phyloP scores from a whole-genome alignment of 495 filamentous ascomycete genomes.

The Penicillium dipodomyicola region DNA sequence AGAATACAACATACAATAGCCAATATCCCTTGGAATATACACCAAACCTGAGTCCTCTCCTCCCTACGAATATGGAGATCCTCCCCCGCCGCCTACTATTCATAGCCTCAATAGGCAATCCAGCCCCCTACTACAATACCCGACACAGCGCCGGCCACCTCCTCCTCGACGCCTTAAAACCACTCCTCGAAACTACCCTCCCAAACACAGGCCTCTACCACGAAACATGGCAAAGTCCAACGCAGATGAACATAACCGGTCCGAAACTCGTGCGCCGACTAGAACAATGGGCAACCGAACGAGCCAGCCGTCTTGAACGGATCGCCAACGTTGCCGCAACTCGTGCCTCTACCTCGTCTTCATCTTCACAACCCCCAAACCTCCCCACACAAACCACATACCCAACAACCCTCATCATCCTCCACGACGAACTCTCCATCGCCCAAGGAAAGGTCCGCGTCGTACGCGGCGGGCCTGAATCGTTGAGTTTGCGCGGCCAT shows the following conservation, averaged over 20 bases:
- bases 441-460: conserved; percentile 60
- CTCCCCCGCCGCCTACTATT: conserved; percentile 49
- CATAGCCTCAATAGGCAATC: conserved; percentile 74
- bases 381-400: background rate
- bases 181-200: conserved; percentile 42
- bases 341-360: background rate
- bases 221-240: conserved; percentile 65
- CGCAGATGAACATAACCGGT: conserved; percentile 74
- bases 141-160: conserved; percentile 79
- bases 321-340: background rate
- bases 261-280: conserved; percentile 39
- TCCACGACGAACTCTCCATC: conserved; percentile 72
- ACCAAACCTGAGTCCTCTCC: background rate
- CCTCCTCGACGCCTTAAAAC: conserved; percentile 56
- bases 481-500: conserved; percentile 64
- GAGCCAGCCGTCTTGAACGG: conserved; percentile 36
- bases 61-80: background rate
- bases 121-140: conserved; percentile 60
- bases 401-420: conserved; percentile 57
- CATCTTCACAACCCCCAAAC: background rate
- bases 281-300: conserved; percentile 45
- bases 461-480: conserved; percentile 48
- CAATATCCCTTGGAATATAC: too few relatives aligned
- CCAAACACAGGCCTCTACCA: conserved; percentile 49
- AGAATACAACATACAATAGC: background rate